phyloP scores from a whole-genome alignment of 768 basidiomycete genomes.

The Hypholoma fasciculare region DNA sequence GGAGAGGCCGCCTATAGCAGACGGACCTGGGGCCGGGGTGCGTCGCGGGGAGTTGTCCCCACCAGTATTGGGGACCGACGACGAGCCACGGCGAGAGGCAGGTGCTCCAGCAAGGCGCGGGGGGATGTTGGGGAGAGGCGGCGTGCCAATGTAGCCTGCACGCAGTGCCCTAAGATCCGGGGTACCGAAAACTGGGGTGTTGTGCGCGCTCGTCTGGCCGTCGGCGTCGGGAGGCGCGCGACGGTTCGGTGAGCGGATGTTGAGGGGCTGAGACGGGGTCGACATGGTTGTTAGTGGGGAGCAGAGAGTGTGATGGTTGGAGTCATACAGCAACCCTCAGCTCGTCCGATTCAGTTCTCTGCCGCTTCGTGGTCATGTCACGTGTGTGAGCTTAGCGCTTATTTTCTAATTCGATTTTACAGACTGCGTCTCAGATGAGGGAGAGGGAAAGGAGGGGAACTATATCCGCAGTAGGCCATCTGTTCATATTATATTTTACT shows the following conservation, averaged over 20 bases:
- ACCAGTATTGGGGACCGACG: conserved; percentile 12
- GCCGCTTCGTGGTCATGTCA: conserved; percentile 1
- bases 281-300: conserved; percentile 37
- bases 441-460: too few species aligned
- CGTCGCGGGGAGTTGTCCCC: conserved; percentile 8
- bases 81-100: conserved; percentile 12
- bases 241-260: conserved; percentile 38
- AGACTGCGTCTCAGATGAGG: too few species aligned
- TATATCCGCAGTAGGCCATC: too few species aligned
- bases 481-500: too few species aligned
- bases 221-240: conserved; percentile 18
- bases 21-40: conserved; percentile 12
- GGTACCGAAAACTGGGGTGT: conserved; percentile 46
- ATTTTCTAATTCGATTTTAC: too few species aligned
- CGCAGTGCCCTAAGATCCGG: conserved; percentile 67
- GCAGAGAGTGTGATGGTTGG: background rate
- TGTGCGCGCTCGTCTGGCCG: conserved; percentile 30
- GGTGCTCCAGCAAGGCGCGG: conserved; percentile 30
- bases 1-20: conserved; percentile 19
- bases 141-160: conserved; percentile 60
- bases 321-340: conserved; percentile 13
- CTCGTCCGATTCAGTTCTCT: background rate
- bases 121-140: conserved; percentile 59
- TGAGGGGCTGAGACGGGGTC: conserved; percentile 57
- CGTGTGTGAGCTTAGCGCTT: background rate